These are phyloP conservation scores for Talaromyces wortmannii DNA, from an alignment of 495 filamentous ascomycete species.

Conservation along the genomic window DNA sequence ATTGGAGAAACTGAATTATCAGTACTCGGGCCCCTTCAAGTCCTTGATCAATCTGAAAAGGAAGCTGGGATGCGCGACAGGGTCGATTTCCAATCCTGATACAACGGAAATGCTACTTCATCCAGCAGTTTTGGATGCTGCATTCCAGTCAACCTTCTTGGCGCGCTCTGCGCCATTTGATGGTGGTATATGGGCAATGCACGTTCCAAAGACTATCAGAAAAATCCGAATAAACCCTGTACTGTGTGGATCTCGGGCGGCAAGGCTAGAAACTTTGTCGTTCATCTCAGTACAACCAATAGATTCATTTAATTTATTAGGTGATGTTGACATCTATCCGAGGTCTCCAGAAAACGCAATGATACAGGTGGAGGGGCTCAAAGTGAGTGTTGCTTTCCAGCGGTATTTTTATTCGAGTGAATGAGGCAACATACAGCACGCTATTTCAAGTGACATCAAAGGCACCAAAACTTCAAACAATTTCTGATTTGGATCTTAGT, in stretches of 20 bases:
- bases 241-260: slow-evolving; percentile 20
- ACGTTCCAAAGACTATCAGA: slow-evolving; percentile 29
- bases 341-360: background rate
- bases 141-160: slow-evolving; percentile 32
- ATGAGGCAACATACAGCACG: too few relatives aligned
- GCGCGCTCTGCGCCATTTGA: slow-evolving; percentile 30
- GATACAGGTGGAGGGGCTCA: background rate
- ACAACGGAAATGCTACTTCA: slow-evolving; percentile 16
- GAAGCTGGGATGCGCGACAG: slow-evolving; percentile 18
- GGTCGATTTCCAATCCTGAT: slow-evolving; percentile 4
- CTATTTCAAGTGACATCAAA: too few relatives aligned
- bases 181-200: slow-evolving; percentile 17
- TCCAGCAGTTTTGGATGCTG: slow-evolving; percentile 31
- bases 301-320: background rate
- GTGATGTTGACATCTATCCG: background rate
- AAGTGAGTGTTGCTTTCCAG: background rate
- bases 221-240: slow-evolving; percentile 36
- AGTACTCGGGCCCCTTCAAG: slow-evolving; percentile 22
- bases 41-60: slow-evolving; percentile 13
- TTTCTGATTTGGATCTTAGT: too few relatives aligned
- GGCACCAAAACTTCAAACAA: too few relatives aligned
- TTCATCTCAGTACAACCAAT: background rate
- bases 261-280: background rate
- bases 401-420: too few relatives aligned
- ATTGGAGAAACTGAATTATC: slow-evolving; percentile 20